Evolutionary conservation across 2,329 filamentous ascomycete species (phyloP), one percentile per base, ranked within the genome.

Genomic region (Elsinoe arachidis): DNA sequence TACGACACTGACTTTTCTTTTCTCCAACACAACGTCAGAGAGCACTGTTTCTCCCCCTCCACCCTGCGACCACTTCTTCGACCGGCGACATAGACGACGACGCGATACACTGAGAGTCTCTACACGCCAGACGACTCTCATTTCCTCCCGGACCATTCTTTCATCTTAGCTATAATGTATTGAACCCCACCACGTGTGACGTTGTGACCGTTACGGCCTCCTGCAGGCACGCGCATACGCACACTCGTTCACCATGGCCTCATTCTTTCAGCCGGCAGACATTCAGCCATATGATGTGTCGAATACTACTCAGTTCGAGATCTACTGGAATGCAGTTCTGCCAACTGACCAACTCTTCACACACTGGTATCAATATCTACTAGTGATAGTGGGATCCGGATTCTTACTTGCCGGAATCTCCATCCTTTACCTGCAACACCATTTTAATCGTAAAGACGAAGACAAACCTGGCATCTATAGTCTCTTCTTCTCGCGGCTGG

Each of bases 321-420:
- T 59, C 30, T 26, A 35, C 19, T 59, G 57, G 59, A 61, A 61
- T 47, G 47, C 39, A 9, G 44, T 53, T 17, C 49, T 61, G 30
- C 49, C 33, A n/a, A 53, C 33, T 6, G 33, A 46, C 9, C 39
- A 61, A 41, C 58, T 61, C 23, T 56, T 56, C 10, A 15, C 37
- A 14, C 26, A 54, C 41, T 61, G 60, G 60, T 60, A 61, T 47
- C 60, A 61, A 47, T 55, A 57, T 49, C 46, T 61, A 34, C 37
- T 61, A 11, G 41, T 61, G 5, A 43, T 33, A 17, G 12, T 60
- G 11, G 60, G 60, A 21, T 17, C 33, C 17, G 37, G 30, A n/a
- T 53, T 47, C 34, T 26, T 61, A 15, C 3, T 57, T 6, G 12
- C 47, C 21, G 60, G 60, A 21, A 10, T 39, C 23, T 11, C 21